phyloP scores from a whole-genome alignment of 345 rosid species.

The Syzygium oleosum region DNA sequence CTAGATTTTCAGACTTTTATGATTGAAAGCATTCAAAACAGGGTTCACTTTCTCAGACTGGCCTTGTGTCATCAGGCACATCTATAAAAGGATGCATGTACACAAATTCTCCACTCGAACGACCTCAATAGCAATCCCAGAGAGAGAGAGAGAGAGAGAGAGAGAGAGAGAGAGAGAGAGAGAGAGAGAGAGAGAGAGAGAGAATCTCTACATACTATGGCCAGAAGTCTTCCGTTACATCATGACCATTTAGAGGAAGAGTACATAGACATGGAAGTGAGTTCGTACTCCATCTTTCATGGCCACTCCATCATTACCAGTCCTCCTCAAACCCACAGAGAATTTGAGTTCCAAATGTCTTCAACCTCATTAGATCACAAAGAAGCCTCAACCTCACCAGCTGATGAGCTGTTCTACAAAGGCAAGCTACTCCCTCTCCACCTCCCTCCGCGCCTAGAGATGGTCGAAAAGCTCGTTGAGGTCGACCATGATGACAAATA shows the following conservation, averaged over 20 bases:
- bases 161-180: background rate
- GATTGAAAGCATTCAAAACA: background rate
- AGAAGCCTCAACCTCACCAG: conserved; percentile 5
- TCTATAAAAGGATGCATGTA: background rate
- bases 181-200: background rate
- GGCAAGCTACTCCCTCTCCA: conserved; percentile 18
- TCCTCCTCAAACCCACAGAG: background rate
- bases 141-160: background rate
- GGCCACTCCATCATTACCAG: conserved; percentile 1
- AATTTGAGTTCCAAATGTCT: conserved; percentile 17
- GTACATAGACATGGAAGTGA: conserved; percentile 82
- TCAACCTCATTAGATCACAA: background rate
- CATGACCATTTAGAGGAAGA: conserved; percentile 56
- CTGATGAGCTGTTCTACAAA: conserved; percentile 15
- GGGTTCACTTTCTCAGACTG: background rate
- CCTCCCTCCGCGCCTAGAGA: conserved; percentile 14
- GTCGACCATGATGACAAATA: background rate
- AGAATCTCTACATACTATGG: conserved; percentile 23
- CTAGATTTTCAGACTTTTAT: background rate
- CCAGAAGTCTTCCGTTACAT: conserved; percentile 19
- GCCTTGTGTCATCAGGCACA: background rate
- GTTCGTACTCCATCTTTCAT: conserved; percentile 44
- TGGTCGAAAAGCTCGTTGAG: conserved; percentile 7
- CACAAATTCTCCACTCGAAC: background rate
- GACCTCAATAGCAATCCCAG: background rate